phyloP scores from a whole-genome alignment of 768 basidiomycete species.

The Baorangia bicolor region DNA sequence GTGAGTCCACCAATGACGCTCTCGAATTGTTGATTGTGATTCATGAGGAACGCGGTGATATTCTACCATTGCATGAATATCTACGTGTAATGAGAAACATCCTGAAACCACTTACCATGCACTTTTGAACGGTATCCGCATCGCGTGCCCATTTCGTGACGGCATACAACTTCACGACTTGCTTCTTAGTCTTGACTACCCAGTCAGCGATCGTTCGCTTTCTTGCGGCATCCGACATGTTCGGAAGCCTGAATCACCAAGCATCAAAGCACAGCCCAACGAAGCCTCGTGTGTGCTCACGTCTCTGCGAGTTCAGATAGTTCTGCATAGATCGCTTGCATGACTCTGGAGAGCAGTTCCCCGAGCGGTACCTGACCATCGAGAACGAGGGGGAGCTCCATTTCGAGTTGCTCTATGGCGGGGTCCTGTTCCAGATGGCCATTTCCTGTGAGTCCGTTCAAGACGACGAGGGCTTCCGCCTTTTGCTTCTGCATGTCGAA shows the following conservation, averaged over 20 bases:
- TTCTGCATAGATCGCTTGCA: conserved; percentile 80
- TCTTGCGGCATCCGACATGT: conserved; percentile 77
- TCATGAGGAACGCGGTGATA: conserved; percentile 82
- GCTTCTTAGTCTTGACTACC: conserved; percentile 88
- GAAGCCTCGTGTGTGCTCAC: conserved; percentile 42
- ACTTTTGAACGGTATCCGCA: conserved; percentile 79
- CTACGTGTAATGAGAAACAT: background rate
- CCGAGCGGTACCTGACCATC: conserved; percentile 75
- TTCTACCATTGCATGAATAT: conserved; percentile 48
- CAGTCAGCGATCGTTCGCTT: conserved; percentile 84
- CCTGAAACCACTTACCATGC: conserved; percentile 55
- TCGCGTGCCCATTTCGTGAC: conserved; percentile 86
- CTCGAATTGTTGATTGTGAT: conserved; percentile 83
- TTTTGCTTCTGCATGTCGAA: conserved; percentile 32
- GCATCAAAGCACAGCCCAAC: background rate
- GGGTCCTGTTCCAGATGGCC: conserved; percentile 39
- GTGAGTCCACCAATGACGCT: conserved; percentile 60
- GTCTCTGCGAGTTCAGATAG: conserved; percentile 83
- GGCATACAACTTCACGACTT: conserved; percentile 86
- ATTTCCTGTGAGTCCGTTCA: conserved; percentile 32
- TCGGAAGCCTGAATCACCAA: conserved; percentile 54
- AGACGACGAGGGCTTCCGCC: conserved; percentile 27
- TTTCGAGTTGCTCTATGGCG: conserved; percentile 58
- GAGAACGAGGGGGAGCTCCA: conserved; percentile 68
- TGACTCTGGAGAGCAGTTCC: conserved; percentile 72